phyloP scores from a whole-genome alignment of 2,329 filamentous ascomycete genomes.

The Xylaria sp. region DNA sequence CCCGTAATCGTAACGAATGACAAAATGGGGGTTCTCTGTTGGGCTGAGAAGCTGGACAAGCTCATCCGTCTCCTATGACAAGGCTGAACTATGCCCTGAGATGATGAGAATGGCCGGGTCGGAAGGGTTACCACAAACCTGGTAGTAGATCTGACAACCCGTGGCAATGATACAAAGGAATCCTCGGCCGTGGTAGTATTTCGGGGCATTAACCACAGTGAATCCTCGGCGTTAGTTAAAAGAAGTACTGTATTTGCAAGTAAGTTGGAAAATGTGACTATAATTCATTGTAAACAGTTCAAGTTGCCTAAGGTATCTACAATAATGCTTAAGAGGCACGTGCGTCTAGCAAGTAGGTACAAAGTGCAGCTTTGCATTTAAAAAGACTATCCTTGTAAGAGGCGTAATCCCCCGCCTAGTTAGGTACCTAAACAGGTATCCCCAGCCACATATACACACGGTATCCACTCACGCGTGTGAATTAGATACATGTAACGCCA shows the following conservation, averaged over 20 bases:
- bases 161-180: conserved; percentile 35
- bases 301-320: no score
- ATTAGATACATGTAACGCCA: no score
- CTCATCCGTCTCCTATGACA: conserved; percentile 36
- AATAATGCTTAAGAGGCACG: no score
- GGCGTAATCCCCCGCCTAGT: no score
- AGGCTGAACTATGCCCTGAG: conserved; percentile 26
- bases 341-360: no score
- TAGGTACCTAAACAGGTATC: no score
- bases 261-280: no score
- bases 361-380: no score
- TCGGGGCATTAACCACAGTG: not conserved
- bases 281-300: no score
- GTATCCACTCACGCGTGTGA: no score
- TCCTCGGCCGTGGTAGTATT: conserved; percentile 24
- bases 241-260: not conserved
- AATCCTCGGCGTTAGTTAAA: not conserved
- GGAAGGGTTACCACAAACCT: conserved; percentile 34
- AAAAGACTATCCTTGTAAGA: no score
- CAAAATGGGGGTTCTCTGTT: conserved; percentile 2
- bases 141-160: conserved; percentile 41
- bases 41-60: conserved; percentile 32
- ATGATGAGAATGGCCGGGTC: conserved; percentile 34
- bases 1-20: conserved; percentile 21
- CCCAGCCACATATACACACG: no score